These are phyloP conservation scores for Lizonia empirigonia DNA, from an alignment of 2,329 filamentous ascomycete genomes.

Conservation along the genomic window DNA sequence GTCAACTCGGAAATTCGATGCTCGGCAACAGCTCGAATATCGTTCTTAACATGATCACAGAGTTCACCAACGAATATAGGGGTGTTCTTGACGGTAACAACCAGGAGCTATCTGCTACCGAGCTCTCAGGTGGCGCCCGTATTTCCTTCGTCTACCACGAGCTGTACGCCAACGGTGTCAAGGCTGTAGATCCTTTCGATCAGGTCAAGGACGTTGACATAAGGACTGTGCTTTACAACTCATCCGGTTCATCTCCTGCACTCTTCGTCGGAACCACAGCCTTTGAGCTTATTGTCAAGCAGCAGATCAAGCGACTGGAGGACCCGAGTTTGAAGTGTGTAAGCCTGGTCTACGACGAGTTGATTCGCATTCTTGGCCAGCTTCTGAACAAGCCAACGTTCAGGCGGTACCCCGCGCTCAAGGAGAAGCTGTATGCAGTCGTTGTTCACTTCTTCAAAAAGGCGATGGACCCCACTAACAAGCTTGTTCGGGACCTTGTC, in stretches of 20 bases:
- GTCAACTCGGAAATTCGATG: conserved; percentile 86
- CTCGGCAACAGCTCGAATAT: conserved; percentile 97
- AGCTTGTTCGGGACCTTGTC: conserved; percentile 90
- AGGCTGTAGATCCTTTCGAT: conserved; percentile 97
- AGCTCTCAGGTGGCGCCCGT: conserved; percentile 94
- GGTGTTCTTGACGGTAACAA: conserved; percentile 97
- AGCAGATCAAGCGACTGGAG: conserved; percentile 95
- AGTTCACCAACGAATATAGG: conserved; percentile 97
- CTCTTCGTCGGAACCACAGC: conserved; percentile 96
- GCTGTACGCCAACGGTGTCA: conserved; percentile 95
- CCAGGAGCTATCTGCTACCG: conserved; percentile 89
- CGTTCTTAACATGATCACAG: conserved; percentile 96
- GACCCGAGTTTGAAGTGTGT: conserved; percentile 98
- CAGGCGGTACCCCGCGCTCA: conserved; percentile 88
- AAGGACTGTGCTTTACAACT: conserved; percentile 96
- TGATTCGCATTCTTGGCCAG: conserved; percentile 92
- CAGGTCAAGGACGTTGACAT: conserved; percentile 98
- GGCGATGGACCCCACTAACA: conserved; percentile 97
- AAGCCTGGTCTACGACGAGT: conserved; percentile 93
- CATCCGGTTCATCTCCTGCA: conserved; percentile 94
- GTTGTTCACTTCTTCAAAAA: conserved; percentile 98
- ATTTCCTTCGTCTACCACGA: conserved; percentile 99
- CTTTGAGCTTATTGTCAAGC: conserved; percentile 98
- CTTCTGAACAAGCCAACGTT: conserved; percentile 88
- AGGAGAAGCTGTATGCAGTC: conserved; percentile 94